Conservation (phyloP, 2,329 filamentous ascomycete genomes). For the Colletotrichum destructivum region DNA sequence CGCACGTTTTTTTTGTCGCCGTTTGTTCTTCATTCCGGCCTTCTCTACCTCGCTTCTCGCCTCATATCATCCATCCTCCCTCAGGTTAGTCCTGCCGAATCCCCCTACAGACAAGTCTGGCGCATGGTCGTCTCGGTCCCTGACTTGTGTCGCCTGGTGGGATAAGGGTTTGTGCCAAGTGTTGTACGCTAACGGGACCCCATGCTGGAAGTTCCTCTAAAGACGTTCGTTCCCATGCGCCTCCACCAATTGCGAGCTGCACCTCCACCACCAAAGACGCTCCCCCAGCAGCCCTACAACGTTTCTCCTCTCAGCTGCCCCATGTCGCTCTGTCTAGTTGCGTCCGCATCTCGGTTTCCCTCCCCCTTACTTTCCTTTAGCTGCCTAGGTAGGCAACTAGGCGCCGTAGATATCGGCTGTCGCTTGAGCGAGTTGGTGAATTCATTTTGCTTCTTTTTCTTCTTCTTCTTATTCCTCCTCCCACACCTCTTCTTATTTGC, state of each 20-base stretch:
- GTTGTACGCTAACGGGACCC: constrained; percentile 3
- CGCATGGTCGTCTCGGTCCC: neutral
- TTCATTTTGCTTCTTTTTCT: neutral
- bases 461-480: neutral
- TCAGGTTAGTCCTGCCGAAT: constrained; percentile 27
- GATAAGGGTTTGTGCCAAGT: neutral
- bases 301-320: constrained; percentile 33
- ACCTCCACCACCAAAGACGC: constrained; percentile 24
- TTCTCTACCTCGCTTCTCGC: constrained; percentile 5
- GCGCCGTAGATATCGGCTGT: constrained; percentile 17
- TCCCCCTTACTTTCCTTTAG: constrained; percentile 6
- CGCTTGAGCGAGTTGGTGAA: constrained; percentile 9
- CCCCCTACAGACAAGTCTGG: constrained; percentile 19
- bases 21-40: constrained; percentile 6
- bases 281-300: constrained; percentile 37
- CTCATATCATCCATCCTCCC: constrained; percentile 1
- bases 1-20: constrained; percentile 10
- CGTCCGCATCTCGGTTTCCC: constrained; percentile 13
- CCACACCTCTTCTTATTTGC: neutral
- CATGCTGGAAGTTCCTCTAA: constrained; percentile 12
- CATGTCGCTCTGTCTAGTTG: neutral
- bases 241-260: constrained; percentile 16
- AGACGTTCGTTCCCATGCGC: constrained; percentile 18
- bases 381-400: constrained; percentile 25
- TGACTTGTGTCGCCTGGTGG: constrained; percentile 15